Base-by-base conservation (phyloP, 2,329 filamentous ascomycete genomes). In the Paramyrothecium roridum region DNA sequence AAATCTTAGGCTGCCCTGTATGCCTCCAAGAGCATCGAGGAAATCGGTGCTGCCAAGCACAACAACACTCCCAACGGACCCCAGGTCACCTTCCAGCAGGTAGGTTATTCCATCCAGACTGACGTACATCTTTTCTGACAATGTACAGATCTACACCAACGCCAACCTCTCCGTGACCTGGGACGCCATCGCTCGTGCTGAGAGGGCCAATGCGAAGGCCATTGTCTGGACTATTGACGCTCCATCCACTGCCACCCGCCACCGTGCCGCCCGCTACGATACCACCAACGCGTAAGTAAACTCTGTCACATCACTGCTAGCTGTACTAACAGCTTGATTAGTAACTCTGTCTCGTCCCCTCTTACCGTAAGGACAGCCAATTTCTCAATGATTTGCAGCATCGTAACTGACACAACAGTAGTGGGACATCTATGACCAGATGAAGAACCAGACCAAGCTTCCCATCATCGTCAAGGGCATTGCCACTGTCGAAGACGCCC, bases 381-480 rank as follows among this genome's bases (percentile, higher is more conserved):
- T 13, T 43, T 43, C 46, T n/a, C 12, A 48, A 20, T 6, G 46
- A 3, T 48, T 8, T 33, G 6, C 3, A 10, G 1, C 20, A 33
- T 20, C 57, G 57, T 48, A 60, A 55, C 1, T 19, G 2, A 2
- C 21, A 3, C 1, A 20, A 10, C 21, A 49, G 19, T 51, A 62
- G 60, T 65, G 63, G 63, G 62, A 65, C 3, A 59, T 65, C 2
- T 59, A 61, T 50, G 63, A 70, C 3, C 57, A 65, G 63, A 63
- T 75, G 51, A 65, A 62, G 48, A 61, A 65, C 33, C 61, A 62
- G 22, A 73, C 71, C 19, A 62, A 59, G 30, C 69, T 74, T 10
- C 71, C 70, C 10, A 65, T 74, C 53, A 69, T 73, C 37, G 65
- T 72, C 20, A 74, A 74, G 63, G 72, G 71, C 0, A 70, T 74